A percentile compares a stretch with the other conserved stretches of the same genome.
Evolutionary conservation across 352 stramenopile genomes (phyloP).

Genomic region (Globisporangium solare): DNA sequence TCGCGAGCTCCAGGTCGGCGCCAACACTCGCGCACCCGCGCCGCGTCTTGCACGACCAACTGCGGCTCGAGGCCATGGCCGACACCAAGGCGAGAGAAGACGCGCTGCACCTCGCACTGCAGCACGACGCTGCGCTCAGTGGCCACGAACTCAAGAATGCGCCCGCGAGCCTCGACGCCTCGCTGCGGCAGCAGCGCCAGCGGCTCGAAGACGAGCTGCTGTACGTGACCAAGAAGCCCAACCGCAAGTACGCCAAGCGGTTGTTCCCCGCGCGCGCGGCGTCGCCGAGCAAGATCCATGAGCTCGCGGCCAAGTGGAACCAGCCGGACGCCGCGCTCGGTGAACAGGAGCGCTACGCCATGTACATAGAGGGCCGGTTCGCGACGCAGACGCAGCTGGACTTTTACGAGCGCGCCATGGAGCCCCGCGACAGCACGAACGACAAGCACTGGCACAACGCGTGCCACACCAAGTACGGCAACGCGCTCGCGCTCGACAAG

Average conservation of each 20-base stretch:
- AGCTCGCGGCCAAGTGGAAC: conserved; percentile 43
- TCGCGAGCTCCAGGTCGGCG: conserved; percentile 21
- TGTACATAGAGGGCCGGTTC: conserved; percentile 56
- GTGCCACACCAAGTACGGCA: conserved; percentile 66
- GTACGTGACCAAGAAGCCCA: conserved; percentile 56
- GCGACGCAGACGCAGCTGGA: conserved; percentile 56
- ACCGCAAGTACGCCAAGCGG: conserved; percentile 65
- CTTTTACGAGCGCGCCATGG: conserved; percentile 46
- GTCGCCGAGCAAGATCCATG: conserved; percentile 32
- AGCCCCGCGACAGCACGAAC: conserved; percentile 38
- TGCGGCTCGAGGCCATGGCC: conserved; percentile 13
- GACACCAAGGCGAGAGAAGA: conserved; percentile 11
- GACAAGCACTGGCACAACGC: conserved; percentile 43
- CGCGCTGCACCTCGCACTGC: conserved; percentile 12
- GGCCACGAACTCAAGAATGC: not conserved
- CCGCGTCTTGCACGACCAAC: conserved; percentile 9
- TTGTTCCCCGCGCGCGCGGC: conserved; percentile 23
- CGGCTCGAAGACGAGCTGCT: conserved; percentile 51
- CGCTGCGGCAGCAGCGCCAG: conserved; percentile 26
- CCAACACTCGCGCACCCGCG: conserved; percentile 21
- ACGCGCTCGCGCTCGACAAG: conserved; percentile 48
- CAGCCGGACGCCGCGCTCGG: conserved; percentile 13
- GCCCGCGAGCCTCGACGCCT: not conserved
- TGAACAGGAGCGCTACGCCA: conserved; percentile 39
- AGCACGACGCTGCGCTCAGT: not conserved